Evolutionary conservation across 345 rosid species (phyloP).

Genomic region (Linum lewisii): DNA sequence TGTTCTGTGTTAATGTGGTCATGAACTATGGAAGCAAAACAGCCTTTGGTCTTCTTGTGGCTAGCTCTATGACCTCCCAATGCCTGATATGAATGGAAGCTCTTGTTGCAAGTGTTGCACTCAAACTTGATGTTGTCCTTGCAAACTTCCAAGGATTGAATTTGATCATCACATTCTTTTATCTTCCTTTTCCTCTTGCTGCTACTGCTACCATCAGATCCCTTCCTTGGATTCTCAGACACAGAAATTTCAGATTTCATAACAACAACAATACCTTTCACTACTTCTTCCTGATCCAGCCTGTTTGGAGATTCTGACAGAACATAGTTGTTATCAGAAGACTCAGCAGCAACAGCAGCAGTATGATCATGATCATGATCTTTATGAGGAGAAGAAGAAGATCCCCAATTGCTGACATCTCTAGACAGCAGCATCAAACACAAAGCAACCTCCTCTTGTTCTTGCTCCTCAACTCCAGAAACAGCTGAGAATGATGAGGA

Average conservation of each 20-base stretch:
- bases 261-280: slow-evolving; percentile 6
- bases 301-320: background rate
- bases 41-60: slow-evolving; percentile 44
- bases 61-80: slow-evolving; percentile 87
- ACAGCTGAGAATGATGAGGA: slow-evolving; percentile 38
- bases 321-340: slow-evolving; percentile 29
- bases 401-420: slow-evolving; percentile 19
- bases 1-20: slow-evolving; percentile 17
- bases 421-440: slow-evolving; percentile 64
- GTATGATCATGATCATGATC: too few species aligned
- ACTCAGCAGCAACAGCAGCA: slow-evolving; percentile 26
- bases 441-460: slow-evolving; percentile 51
- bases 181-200: slow-evolving; percentile 22
- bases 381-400: background rate
- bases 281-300: background rate
- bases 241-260: slow-evolving; percentile 15
- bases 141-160: slow-evolving; percentile 9
- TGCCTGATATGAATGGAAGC: slow-evolving; percentile 70
- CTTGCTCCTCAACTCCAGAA: slow-evolving; percentile 39
- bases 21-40: slow-evolving; percentile 19
- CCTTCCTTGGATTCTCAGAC: slow-evolving; percentile 13
- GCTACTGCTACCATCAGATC: slow-evolving; percentile 5
- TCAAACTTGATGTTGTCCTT: slow-evolving; percentile 34
- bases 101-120: slow-evolving; percentile 63
- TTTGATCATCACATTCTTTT: slow-evolving; percentile 7